Evolutionary conservation across 148 eudicot genomes (phyloP), one percentile per base, ranked within the genome.

Genomic region (Beta vulgaris): DNA sequence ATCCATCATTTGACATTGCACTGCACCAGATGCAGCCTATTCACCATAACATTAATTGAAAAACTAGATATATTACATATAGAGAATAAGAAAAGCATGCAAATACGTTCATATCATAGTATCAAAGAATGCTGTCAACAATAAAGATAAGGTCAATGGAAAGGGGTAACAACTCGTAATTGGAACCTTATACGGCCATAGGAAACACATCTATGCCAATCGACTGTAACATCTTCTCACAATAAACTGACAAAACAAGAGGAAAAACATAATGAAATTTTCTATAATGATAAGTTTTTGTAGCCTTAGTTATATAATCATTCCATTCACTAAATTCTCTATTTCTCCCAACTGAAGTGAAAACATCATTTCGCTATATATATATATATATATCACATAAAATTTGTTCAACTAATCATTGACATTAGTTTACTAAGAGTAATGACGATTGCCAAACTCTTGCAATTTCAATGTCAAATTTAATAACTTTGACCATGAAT

Each of bases 1-100:
- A 82, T 95, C 97, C 92, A 95, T 86, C 87, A 95, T 82, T 84
- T 95, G 98, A 72, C 98, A 95, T 77, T 95, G 98, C 79, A 89
- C 97, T 61, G 98, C 98, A 54, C 98, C 97, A 4, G 97, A 82
- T 77, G 97, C 94, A 82, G 94, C 98, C 98, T 93, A 75, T 59
- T 31, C 46, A 80, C 48, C 73, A 57, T 43, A 69, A 63, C 35
- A 54, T 12, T 43, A 76, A 44, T 31, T 54, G 62, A 3, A 39
- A 75, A 34, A 31, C 6, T 14, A 37, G 61, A 25, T 53, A 10
- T 60, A 62, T 23, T 55, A 65, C 46, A 57, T 34, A 31, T 26
- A 74, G 57, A 69, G 19, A 60, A 65, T 15, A 48, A 44, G 35
- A 70, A 55, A 19, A 73, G 62, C 3, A 39, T 32, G 43, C 70